Evolutionary conservation across 768 basidiomycete genomes (phyloP).

Genomic region (Phaeotremella skinneri): DNA sequence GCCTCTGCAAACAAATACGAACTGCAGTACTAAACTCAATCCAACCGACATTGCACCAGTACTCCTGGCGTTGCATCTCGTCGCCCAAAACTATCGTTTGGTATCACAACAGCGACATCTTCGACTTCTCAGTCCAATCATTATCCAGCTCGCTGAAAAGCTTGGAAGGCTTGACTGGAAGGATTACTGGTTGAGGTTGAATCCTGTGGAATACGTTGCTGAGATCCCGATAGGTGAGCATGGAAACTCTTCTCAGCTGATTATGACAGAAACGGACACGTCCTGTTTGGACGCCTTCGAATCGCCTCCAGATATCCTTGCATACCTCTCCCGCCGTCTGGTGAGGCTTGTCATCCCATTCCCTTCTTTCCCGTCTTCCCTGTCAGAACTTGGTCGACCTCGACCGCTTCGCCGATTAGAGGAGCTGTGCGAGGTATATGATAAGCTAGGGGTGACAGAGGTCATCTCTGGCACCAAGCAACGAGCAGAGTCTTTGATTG

Average conservation of each 20-base stretch:
- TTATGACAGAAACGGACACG: conserved; percentile 5
- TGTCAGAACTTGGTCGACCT: conserved; percentile 20
- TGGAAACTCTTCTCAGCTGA: neutral
- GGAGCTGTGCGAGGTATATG: conserved; percentile 24
- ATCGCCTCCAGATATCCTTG: conserved; percentile 74
- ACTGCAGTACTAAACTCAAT: neutral
- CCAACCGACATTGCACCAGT: conserved; percentile 56
- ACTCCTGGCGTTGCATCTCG: conserved; percentile 72
- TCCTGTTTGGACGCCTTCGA: conserved; percentile 59
- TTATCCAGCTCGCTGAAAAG: conserved; percentile 24
- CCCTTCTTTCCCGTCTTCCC: conserved; percentile 9
- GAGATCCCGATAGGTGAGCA: neutral
- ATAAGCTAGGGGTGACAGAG: conserved; percentile 4
- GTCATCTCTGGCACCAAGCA: neutral
- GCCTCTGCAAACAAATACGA: neutral
- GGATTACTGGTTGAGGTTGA: conserved; percentile 83
- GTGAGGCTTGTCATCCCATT: conserved; percentile 18
- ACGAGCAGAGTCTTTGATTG: neutral
- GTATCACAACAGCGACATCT: conserved; percentile 6
- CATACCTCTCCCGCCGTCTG: conserved; percentile 58
- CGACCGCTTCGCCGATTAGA: conserved; percentile 19
- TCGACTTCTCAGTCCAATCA: conserved; percentile 16
- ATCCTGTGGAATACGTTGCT: conserved; percentile 11
- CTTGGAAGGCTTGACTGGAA: conserved; percentile 78
- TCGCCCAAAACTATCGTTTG: conserved; percentile 59